Evolutionary conservation across 1,284 basidiomycete species (phyloP).

Genomic region (Golubevia pallescens): DNA sequence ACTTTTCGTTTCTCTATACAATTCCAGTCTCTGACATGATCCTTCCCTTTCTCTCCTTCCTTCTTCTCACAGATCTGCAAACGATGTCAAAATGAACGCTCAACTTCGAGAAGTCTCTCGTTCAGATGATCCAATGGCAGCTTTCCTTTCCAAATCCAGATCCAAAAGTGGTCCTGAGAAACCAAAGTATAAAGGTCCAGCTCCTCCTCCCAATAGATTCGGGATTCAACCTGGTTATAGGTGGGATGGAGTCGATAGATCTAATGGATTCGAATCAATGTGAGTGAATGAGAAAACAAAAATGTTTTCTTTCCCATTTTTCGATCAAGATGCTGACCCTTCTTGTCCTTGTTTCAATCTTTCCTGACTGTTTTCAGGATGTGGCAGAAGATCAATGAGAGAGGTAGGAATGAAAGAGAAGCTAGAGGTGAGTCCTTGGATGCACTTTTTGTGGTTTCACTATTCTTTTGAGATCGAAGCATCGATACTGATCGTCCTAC

Average conservation of each 20-base stretch:
- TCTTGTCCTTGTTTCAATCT: not conserved
- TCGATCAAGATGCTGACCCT: slow-evolving; percentile 6
- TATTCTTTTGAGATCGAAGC: not conserved
- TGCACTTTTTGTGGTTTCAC: no score
- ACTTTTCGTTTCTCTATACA: not conserved
- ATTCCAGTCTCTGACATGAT: not conserved
- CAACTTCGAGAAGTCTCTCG: slow-evolving; percentile 25
- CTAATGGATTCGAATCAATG: slow-evolving; percentile 56
- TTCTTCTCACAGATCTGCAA: slow-evolving; percentile 18
- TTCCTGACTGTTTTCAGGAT: slow-evolving; percentile 1
- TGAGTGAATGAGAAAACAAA: slow-evolving; percentile 12
- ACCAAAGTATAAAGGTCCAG: slow-evolving; percentile 50
- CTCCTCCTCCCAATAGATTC: slow-evolving; percentile 53
- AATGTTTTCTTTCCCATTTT: slow-evolving; percentile 8
- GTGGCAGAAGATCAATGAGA: slow-evolving; percentile 20
- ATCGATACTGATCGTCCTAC: no score
- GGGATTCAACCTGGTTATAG: slow-evolving; percentile 54
- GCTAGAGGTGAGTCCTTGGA: slow-evolving; percentile 16
- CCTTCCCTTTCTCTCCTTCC: not conserved
- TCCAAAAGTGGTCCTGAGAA: slow-evolving; percentile 20
- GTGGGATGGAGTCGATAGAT: slow-evolving; percentile 62
- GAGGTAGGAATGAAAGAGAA: slow-evolving; percentile 19
- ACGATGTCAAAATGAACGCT: slow-evolving; percentile 38
- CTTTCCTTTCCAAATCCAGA: slow-evolving; percentile 37
- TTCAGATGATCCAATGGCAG: slow-evolving; percentile 50